These are phyloP conservation scores for Fusarium sp. DNA, from an alignment of 2,329 filamentous ascomycete species.

Conservation along the genomic window DNA sequence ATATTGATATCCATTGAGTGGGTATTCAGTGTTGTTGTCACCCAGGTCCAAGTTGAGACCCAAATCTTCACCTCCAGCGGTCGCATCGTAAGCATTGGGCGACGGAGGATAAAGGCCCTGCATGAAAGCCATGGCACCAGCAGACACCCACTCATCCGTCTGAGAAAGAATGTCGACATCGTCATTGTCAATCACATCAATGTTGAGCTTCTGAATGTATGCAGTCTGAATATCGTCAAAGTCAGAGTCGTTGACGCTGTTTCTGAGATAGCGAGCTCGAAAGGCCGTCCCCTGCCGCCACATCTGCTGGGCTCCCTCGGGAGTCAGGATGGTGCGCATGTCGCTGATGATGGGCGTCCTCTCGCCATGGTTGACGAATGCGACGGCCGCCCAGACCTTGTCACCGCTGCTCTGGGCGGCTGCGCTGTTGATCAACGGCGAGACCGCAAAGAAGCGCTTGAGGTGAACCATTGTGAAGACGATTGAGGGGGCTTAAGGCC, in stretches of 20 bases:
- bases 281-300: conserved; percentile 61
- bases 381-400: conserved; percentile 63
- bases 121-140: conserved; percentile 80
- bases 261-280: conserved; percentile 61
- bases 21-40: conserved; percentile 68
- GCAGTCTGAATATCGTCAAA: conserved; percentile 45
- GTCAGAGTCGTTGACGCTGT: conserved; percentile 37
- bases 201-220: conserved; percentile 57
- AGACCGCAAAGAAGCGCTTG: conserved; percentile 19
- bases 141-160: conserved; percentile 65
- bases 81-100: conserved; percentile 49
- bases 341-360: conserved; percentile 57
- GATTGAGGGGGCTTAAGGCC: neutral
- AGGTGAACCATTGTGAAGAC: conserved; percentile 36
- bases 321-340: conserved; percentile 57
- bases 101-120: conserved; percentile 87
- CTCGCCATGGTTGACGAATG: conserved; percentile 66
- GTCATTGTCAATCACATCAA: conserved; percentile 60
- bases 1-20: conserved; percentile 84
- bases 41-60: conserved; percentile 53
- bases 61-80: conserved; percentile 50
- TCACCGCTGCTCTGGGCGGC: conserved; percentile 50
- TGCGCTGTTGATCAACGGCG: conserved; percentile 37
- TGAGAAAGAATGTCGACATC: conserved; percentile 59
- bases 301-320: conserved; percentile 66